Conservation (phyloP, 2,329 filamentous ascomycete genomes). For the Clonostachys chloroleuca region DNA sequence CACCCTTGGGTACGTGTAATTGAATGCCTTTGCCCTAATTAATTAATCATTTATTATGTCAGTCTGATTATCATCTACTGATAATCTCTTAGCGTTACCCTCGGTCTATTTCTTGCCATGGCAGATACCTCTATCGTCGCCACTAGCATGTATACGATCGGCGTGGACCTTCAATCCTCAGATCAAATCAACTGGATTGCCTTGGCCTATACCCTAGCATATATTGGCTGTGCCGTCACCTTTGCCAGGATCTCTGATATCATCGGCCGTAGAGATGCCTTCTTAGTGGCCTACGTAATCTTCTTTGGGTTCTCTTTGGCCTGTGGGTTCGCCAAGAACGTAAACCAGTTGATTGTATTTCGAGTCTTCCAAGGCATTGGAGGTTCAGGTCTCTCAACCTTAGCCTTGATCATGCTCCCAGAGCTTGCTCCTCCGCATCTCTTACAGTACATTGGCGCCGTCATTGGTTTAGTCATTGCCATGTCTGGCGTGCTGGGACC, state of each 20-base stretch:
- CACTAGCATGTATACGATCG: conserved; percentile 52
- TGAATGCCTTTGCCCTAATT: background rate
- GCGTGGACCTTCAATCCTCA: conserved; percentile 40
- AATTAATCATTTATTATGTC: background rate
- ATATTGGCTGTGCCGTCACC: conserved; percentile 51
- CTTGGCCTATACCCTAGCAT: conserved; percentile 50
- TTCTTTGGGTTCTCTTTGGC: conserved; percentile 54
- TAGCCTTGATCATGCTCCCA: conserved; percentile 50
- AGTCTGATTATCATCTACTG: background rate
- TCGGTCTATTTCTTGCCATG: conserved; percentile 53
- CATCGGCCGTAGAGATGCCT: conserved; percentile 46
- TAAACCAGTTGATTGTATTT: conserved; percentile 41
- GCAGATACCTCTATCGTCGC: conserved; percentile 58
- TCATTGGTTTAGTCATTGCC: conserved; percentile 44
- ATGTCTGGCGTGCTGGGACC: conserved; percentile 45
- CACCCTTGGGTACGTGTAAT: conserved; percentile 3
- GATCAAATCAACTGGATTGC: conserved; percentile 48
- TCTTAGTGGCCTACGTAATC: conserved; percentile 42
- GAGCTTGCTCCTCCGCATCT: conserved; percentile 39
- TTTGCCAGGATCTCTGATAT: conserved; percentile 51
- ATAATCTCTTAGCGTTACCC: conserved; percentile 20
- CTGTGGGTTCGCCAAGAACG: conserved; percentile 31
- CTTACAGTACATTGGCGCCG: conserved; percentile 34
- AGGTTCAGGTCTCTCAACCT: conserved; percentile 46
- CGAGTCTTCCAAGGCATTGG: conserved; percentile 46